Percentiles rank a stretch among this genome's conserved stretches.
Evolutionary conservation across 192 early-diverging fungal species (phyloP).

Genomic region (Haplosporangium gracile): DNA sequence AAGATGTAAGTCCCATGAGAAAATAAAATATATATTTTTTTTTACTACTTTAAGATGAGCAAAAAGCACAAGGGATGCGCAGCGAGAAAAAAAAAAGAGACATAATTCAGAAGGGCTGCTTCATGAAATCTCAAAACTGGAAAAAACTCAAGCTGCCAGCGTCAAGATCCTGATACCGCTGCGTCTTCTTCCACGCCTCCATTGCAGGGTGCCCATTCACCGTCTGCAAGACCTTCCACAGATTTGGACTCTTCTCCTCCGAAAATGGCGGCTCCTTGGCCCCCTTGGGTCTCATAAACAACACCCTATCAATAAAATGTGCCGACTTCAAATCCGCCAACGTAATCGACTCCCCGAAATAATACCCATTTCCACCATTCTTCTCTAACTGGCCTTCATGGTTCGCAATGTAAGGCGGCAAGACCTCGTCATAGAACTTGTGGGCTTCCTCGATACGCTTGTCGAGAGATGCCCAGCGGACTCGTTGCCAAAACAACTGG

Average conservation of each 20-base stretch:
- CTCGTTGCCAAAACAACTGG: background rate
- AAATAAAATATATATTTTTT: background rate
- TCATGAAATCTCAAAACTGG: conserved; percentile 10
- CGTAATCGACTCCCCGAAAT: conserved; percentile 57
- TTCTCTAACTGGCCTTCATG: conserved; percentile 59
- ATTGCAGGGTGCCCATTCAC: conserved; percentile 1
- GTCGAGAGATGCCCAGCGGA: conserved; percentile 19
- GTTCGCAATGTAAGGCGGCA: conserved; percentile 30
- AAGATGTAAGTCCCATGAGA: background rate
- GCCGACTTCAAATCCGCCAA: conserved; percentile 57
- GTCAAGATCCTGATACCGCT: conserved; percentile 4
- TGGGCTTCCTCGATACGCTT: background rate
- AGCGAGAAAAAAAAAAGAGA: background rate
- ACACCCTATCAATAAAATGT: conserved; percentile 11
- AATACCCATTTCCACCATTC: conserved; percentile 67
- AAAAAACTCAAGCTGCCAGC: conserved; percentile 10
- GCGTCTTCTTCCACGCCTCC: conserved; percentile 13
- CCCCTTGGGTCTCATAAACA: conserved; percentile 19
- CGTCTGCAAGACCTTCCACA: conserved; percentile 23
- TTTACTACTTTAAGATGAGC: background rate
- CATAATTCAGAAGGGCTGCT: background rate
- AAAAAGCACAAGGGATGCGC: background rate
- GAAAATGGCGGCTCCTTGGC: conserved; percentile 19
- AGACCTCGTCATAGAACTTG: conserved; percentile 15
- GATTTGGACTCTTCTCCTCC: background rate